Percentiles rank a stretch among this genome's conserved stretches.
Conservation (phyloP, 768 basidiomycete species). For the Trametes gibbosa region DNA sequence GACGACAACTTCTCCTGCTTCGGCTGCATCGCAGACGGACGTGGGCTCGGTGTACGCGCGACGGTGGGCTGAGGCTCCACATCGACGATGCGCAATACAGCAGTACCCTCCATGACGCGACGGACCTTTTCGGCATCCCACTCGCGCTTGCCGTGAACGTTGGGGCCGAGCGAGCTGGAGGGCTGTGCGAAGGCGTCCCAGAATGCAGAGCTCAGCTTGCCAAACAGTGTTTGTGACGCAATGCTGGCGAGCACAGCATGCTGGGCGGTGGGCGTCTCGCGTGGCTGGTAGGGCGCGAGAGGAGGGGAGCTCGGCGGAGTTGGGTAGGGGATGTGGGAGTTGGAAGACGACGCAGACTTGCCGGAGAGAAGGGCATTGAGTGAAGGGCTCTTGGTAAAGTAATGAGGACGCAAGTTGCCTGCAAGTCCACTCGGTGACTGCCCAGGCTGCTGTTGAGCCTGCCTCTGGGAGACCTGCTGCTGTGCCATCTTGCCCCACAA, state of each 20-base stretch:
- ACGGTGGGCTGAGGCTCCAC: conserved; percentile 43
- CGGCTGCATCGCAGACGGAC: neutral
- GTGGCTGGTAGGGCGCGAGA: conserved; percentile 26
- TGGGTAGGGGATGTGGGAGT: conserved; percentile 30
- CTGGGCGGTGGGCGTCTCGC: conserved; percentile 34
- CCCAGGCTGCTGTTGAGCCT: conserved; percentile 20
- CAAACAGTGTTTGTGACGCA: conserved; percentile 73
- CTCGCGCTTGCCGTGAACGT: conserved; percentile 7
- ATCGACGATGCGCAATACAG: conserved; percentile 77
- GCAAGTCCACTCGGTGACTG: conserved; percentile 29
- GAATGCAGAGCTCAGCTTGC: conserved; percentile 72
- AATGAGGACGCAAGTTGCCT: conserved; percentile 36
- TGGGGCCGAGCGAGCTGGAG: conserved; percentile 24
- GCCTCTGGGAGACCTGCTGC: conserved; percentile 51
- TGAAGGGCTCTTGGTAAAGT: conserved; percentile 34
- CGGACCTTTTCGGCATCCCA: conserved; percentile 78
- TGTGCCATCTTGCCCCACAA: conserved; percentile 89
- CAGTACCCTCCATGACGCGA: conserved; percentile 78
- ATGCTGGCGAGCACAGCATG: conserved; percentile 66
- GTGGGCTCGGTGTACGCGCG: neutral
- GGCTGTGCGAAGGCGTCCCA: conserved; percentile 79
- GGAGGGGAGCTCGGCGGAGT: conserved; percentile 46
- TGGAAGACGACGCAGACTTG: conserved; percentile 37
- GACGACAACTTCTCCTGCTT: conserved; percentile 15
- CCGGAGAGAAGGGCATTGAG: conserved; percentile 41